Base-by-base conservation (phyloP, 1,284 basidiomycete species). In the Vanrija sp. region DNA sequence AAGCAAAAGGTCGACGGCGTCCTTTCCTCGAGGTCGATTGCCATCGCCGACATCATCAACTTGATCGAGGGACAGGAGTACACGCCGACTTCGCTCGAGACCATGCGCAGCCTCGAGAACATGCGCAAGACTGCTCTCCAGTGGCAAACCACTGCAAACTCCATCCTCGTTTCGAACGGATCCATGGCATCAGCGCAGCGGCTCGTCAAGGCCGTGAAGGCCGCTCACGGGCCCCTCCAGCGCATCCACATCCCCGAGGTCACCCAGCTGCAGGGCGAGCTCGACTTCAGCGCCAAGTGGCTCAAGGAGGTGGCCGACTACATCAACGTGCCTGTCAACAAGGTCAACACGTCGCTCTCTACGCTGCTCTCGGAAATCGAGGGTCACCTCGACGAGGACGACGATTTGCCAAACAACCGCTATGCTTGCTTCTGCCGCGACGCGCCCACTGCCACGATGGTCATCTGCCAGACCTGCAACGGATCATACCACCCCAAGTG, bases 401-500 rank as follows among this genome's bases (percentile, higher is more conserved):
- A 75, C 51, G 65, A 68, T 38, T 12, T 45, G 18, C 67, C 68
- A 0, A 62, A 60, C 37, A 51, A 55, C 39, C 37, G 56, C 6
- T 56, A 54, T 38, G 45, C 51, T 35, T 74, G 70, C 50, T 72
- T 68, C 58, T 72, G 71, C 45, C 66, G 70, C 15, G 43, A 39
- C 1, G 41, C 61, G 0, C 51, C 63, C 0, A 19, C 47, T 6
- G 45, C 39, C 3, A 48, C 55, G 16, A 72, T 72, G 69, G 59
- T 68, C 19, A 62, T 38, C 14, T 74, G 72, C 52, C 39, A 47
- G 9, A 37, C 47, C 5, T 72, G 71, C 49, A 10, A 56, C 20
- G 67, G 65, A 14, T 37, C 51, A 9, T 74, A 73, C 52, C 72
- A 74, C 54, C 66, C 66, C 3, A 62, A 60, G 60, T 74, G 72